Evolutionary conservation across 192 early-diverging fungal species (phyloP), one percentile per base, ranked within the genome.

Genomic region (Coemansia furcata): DNA sequence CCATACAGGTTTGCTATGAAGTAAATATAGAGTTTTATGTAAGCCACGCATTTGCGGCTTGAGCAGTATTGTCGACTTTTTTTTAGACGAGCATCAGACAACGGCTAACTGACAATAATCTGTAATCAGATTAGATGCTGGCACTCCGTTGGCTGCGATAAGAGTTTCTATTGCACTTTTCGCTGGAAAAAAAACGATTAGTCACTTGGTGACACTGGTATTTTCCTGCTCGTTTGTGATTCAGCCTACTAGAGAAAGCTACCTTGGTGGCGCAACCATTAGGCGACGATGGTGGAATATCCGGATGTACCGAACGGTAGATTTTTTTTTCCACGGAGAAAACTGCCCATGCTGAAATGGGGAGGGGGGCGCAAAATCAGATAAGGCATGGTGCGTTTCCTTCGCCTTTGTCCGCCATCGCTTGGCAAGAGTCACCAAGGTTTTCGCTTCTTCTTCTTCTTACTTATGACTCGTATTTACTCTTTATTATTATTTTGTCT

Each of bases 341-440:
- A n/a, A 35, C 6, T 32, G 54, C 54, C 46, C 23, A 57, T 21
- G 9, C 2, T 9, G 17, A 57, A 57, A 32, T 57, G 54, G 54
- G 54, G 54, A 32, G 54, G 54, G 54, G 29, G 26, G 50, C 10
- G 10, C 15, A 33, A 57, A 62, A 62, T 62, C 60, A 62, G 59
- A 60, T 60, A 60, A 60, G 33, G 29, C 19, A 32, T 29, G 23
- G 7, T 21, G 46, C 11, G 23, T 50, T 54, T 32, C 30, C 54
- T 15, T 57, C 54, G 11, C 30, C 54, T 9, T 30, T 29, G n/a
- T 12, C 50, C 50, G 46, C 46, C 46, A 49, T 49, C 46, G 10
- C 23, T 49, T 49, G 42, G 38, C 38, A 58, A 60, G 60, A 38
- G 39, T 61, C 36, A 61, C 37, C 23, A 61, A 40, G 60, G 39